A percentile compares a stretch with the other conserved stretches of the same genome.
These are phyloP conservation scores for Arachis stenosperma DNA, from an alignment of 306 rosid species.

Conservation along the genomic window DNA sequence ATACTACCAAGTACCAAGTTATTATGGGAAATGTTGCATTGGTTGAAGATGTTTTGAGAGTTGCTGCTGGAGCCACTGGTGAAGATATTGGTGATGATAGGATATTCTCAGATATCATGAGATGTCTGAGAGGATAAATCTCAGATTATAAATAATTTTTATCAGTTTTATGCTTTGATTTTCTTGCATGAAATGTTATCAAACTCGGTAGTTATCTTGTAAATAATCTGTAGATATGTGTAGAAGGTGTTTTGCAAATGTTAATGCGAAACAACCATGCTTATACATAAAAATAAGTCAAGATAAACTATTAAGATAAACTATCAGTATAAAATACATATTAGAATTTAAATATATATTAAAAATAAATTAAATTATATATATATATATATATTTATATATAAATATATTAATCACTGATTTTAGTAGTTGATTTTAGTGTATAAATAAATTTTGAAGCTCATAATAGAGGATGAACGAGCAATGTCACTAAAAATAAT, in stretches of 20 bases:
- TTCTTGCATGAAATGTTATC: conserved; percentile 9
- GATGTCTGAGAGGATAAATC: conserved; percentile 59
- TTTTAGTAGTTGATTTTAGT: too few species aligned
- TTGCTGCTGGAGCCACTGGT: conserved; percentile 71
- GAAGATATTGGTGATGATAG: conserved; percentile 67
- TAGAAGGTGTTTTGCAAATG: conserved; percentile 18
- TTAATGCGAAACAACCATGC: not conserved
- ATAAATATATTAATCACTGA: too few species aligned
- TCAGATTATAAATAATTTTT: conserved; percentile 42
- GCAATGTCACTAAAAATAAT: not conserved
- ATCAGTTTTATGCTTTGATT: not conserved
- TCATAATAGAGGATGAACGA: conserved; percentile 10
- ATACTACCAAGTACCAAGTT: conserved; percentile 45
- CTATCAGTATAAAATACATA: too few species aligned
- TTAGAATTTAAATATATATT: too few species aligned
- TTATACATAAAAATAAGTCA: too few species aligned
- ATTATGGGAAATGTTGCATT: conserved; percentile 65
- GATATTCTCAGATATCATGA: conserved; percentile 65
- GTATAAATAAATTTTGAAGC: too few species aligned
- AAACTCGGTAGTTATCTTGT: too few species aligned
- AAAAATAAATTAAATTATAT: too few species aligned
- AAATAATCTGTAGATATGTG: not conserved
- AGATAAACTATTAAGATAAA: too few species aligned
- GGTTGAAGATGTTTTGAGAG: conserved; percentile 63
- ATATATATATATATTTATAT: too few species aligned